These are phyloP conservation scores for Daedaleopsis sinensis DNA, from an alignment of 768 basidiomycete genomes.

Conservation along the genomic window DNA sequence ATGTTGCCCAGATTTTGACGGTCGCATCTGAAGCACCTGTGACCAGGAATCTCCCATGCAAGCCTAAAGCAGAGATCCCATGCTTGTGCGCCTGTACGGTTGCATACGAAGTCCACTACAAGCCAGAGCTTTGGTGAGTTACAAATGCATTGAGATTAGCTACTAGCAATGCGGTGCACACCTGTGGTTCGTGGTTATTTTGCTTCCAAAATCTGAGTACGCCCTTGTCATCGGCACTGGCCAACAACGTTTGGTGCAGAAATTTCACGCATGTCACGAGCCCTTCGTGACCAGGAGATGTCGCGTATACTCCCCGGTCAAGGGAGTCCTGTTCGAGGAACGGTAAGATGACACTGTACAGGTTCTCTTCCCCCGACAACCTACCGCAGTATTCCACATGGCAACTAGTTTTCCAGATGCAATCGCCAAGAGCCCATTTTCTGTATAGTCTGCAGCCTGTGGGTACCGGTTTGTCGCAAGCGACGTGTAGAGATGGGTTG, in stretches of 20 bases:
- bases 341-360: conserved; percentile 1
- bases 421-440: conserved; percentile 50
- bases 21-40: conserved; percentile 85
- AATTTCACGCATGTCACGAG: conserved; percentile 81
- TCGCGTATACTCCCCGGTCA: conserved; percentile 62
- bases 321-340: conserved; percentile 42
- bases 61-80: conserved; percentile 70
- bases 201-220: conserved; percentile 61
- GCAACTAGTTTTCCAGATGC: conserved; percentile 59
- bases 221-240: conserved; percentile 81
- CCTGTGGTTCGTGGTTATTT: conserved; percentile 29
- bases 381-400: conserved; percentile 59
- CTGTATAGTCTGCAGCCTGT: conserved; percentile 40
- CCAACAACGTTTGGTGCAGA: conserved; percentile 49
- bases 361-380: conserved; percentile 19
- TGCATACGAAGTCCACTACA: conserved; percentile 59
- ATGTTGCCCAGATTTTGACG: conserved; percentile 73
- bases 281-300: conserved; percentile 75
- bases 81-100: conserved; percentile 61
- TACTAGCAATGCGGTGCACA: conserved; percentile 36
- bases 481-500: conserved; percentile 45
- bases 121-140: conserved; percentile 26
- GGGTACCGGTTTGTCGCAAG: conserved; percentile 51
- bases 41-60: conserved; percentile 51
- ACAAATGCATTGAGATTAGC: conserved; percentile 23